Evolutionary conservation across 2,329 filamentous ascomycete genomes (phyloP).

Genomic region (Fusarium sp.): DNA sequence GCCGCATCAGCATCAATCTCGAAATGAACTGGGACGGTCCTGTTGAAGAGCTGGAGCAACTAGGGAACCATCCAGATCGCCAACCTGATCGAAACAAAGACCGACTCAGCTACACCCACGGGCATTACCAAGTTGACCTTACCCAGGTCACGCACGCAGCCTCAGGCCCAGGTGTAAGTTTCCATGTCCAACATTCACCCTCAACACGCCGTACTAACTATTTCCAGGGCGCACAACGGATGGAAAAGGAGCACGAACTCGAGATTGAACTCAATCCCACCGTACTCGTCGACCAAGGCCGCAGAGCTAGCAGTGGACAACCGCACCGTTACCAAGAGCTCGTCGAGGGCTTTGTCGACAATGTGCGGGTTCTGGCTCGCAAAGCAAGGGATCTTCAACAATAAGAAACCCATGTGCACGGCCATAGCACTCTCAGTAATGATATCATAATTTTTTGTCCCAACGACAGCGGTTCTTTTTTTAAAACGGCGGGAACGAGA

Average conservation of each 20-base stretch:
- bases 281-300: slow-evolving; percentile 75
- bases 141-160: slow-evolving; percentile 81
- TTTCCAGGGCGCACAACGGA: slow-evolving; percentile 52
- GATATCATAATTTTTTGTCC: slow-evolving; percentile 12
- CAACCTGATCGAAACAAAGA: slow-evolving; percentile 83
- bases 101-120: slow-evolving; percentile 88
- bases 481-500: background rate
- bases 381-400: slow-evolving; percentile 52
- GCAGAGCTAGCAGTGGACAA: slow-evolving; percentile 62
- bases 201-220: slow-evolving; percentile 7
- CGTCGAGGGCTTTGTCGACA: slow-evolving; percentile 81
- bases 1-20: slow-evolving; percentile 92
- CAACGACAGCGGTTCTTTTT: slow-evolving; percentile 1
- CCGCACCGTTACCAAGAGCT: slow-evolving; percentile 74
- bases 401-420: background rate
- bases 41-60: slow-evolving; percentile 65
- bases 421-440: background rate
- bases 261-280: slow-evolving; percentile 80
- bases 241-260: slow-evolving; percentile 80
- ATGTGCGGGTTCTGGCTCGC: slow-evolving; percentile 71
- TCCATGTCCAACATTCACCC: too few species aligned
- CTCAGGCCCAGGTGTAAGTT: slow-evolving; percentile 54
- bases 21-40: slow-evolving; percentile 89
- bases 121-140: slow-evolving; percentile 89
- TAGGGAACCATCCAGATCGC: slow-evolving; percentile 53